These are phyloP conservation scores for Pyrenochaeta sp. DNA, from an alignment of 2,329 filamentous ascomycete species.

Conservation along the genomic window DNA sequence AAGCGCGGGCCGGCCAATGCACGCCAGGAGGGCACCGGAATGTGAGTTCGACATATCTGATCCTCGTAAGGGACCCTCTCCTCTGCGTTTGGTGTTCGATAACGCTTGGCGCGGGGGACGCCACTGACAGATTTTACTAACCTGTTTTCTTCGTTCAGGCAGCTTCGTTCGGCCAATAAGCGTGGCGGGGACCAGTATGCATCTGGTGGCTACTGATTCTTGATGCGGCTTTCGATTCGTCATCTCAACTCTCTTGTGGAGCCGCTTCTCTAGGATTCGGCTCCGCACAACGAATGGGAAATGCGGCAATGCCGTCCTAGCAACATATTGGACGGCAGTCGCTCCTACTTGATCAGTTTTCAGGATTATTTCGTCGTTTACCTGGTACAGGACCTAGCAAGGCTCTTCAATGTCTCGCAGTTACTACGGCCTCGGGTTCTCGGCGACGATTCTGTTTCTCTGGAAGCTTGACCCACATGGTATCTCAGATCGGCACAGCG, in stretches of 20 bases:
- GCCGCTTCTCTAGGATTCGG: constrained; percentile 36
- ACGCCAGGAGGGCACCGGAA: constrained; percentile 90
- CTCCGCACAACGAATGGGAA: constrained; percentile 52
- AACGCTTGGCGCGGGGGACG: constrained; percentile 75
- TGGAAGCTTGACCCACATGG: constrained; percentile 41
- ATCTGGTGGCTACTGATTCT: constrained; percentile 59
- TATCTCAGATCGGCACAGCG: constrained; percentile 36
- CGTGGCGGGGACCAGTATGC: constrained; percentile 58
- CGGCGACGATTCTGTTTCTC: constrained; percentile 36
- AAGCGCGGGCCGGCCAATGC: constrained; percentile 77
- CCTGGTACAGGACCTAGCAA: constrained; percentile 43
- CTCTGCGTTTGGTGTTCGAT: constrained; percentile 83
- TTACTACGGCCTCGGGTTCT: constrained; percentile 36
- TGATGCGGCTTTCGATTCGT: constrained; percentile 51
- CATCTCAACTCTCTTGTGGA: constrained; percentile 52
- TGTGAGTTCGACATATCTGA: constrained; percentile 86
- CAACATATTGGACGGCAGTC: constrained; percentile 48
- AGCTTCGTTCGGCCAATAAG: constrained; percentile 62
- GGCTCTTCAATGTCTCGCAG: constrained; percentile 36
- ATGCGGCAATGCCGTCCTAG: constrained; percentile 55
- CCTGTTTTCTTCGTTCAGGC: constrained; percentile 54
- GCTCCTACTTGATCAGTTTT: constrained; percentile 47
- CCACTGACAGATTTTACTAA: constrained; percentile 60
- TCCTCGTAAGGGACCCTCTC: constrained; percentile 90
- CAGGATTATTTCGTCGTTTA: constrained; percentile 47